Evolutionary conservation across 306 rosid genomes (phyloP).

Genomic region (Trifolium repens): DNA sequence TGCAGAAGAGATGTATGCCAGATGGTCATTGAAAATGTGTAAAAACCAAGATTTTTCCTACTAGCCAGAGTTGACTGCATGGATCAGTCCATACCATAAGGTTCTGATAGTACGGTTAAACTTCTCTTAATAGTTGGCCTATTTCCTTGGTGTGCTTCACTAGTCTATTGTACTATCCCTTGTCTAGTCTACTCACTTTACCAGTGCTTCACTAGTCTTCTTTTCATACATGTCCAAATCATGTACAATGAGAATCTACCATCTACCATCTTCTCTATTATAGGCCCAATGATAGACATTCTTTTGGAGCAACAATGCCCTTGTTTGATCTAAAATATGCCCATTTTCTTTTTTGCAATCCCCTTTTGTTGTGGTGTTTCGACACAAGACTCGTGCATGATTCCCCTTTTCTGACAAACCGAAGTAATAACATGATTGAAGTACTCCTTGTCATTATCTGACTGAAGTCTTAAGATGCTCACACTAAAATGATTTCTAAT

Average conservation of each 20-base stretch:
- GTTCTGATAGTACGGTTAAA: background rate
- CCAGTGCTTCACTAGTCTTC: background rate
- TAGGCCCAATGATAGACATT: background rate
- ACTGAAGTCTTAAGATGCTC: background rate
- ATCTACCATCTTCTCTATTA: background rate
- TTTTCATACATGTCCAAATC: background rate
- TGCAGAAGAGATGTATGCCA: background rate
- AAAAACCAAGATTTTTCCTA: background rate
- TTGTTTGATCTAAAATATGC: background rate
- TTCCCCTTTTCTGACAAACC: background rate
- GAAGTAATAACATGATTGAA: background rate
- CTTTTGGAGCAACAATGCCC: background rate
- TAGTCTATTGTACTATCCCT: background rate
- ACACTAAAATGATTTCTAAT: background rate
- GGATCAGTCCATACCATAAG: background rate
- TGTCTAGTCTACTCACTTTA: background rate
- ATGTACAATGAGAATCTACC: background rate
- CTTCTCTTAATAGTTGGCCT: background rate
- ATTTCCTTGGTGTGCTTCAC: background rate
- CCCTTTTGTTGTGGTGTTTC: background rate
- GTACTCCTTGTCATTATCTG: background rate
- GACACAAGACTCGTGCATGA: background rate
- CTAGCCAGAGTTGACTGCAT: background rate
- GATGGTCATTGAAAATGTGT: slow-evolving; percentile 17
- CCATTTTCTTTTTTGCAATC: background rate